Base-by-base conservation (phyloP, 805 yeast genomes). In the Kuraishia ogatae region DNA sequence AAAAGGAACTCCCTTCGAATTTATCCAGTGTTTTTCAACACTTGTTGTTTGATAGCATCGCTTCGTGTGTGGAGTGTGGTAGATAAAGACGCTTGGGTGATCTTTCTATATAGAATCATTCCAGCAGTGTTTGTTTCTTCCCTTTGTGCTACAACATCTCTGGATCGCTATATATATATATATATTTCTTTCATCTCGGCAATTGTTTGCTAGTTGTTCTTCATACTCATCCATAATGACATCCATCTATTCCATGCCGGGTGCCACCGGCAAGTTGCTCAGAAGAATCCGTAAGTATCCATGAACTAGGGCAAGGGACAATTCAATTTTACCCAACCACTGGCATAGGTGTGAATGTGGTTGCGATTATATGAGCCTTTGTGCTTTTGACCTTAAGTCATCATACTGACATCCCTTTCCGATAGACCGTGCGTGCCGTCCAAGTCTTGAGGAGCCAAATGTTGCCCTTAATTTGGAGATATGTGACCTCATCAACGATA, bases 401-500 rank as follows among this genome's bases (percentile, higher is more conserved):
- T 26, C 20, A 6, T 43, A 11, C 23, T 46, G 20, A 62, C 64
- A n/a, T n/a, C 64, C 29, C 66, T 65, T 65, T 60, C 54, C 61
- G 62, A 46, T 60, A 76, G 86, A 84, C 64, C 83, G 97, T 58
- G 97, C 98, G 1, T 91, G 97, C 64, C 81, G 94, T 61, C 86
- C 94, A 46, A 77, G 93, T 1, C 74, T 89, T 51, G 74, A 71
- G 53, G 97, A 93, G 71, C 98, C 99, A 5, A 93, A 94, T 65
- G 77, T 92, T 56, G 89, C 90, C 2, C 72, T 91, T 58, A 94
- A 93, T 67, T 72, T 94, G 61, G 97, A 93, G 66, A 92, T 94
- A 57, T 93, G 97, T 58, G 99, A 94, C 70, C 79, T 86, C 63
- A 84, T 94, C 69, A 94, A 94, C 66, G 92, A 87, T 55, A 93